Evolutionary conservation across 805 yeast species (phyloP).

Genomic region (Barnettozyma siamensis): DNA sequence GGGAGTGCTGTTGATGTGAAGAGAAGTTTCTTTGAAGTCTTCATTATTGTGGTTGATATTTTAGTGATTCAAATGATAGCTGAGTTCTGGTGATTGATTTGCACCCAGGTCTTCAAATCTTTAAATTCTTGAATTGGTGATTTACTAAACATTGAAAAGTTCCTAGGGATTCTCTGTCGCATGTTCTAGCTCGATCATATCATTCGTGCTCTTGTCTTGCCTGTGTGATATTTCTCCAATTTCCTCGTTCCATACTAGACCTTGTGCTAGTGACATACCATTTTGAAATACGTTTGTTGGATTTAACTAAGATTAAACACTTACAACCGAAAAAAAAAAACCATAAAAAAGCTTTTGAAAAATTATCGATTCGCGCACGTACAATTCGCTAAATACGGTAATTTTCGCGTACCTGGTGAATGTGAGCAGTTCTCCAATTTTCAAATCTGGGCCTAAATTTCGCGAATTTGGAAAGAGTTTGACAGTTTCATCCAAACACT

Average conservation of each 20-base stretch:
- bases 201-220: too few relatives aligned
- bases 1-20: too few relatives aligned
- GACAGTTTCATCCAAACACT: neutral
- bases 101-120: neutral
- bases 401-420: neutral
- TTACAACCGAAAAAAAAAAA: constrained; percentile 4
- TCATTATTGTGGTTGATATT: too few relatives aligned
- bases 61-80: too few relatives aligned
- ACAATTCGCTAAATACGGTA: neutral
- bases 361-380: constrained; percentile 6
- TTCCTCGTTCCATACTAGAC: too few relatives aligned
- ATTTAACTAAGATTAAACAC: constrained; percentile 3
- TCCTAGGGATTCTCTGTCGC: too few relatives aligned
- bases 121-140: too few relatives aligned
- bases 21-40: too few relatives aligned
- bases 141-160: too few relatives aligned
- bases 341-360: constrained; percentile 5
- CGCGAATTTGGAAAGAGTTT: neutral
- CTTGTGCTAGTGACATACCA: constrained; percentile 8
- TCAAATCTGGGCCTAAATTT: neutral
- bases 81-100: too few relatives aligned
- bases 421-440: neutral
- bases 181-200: too few relatives aligned
- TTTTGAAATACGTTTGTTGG: constrained; percentile 8
- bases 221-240: too few relatives aligned